Evolutionary conservation across 106 monocot genomes (phyloP), one percentile per base, ranked within the genome.

Genomic region (Platanthera zijinensis): DNA sequence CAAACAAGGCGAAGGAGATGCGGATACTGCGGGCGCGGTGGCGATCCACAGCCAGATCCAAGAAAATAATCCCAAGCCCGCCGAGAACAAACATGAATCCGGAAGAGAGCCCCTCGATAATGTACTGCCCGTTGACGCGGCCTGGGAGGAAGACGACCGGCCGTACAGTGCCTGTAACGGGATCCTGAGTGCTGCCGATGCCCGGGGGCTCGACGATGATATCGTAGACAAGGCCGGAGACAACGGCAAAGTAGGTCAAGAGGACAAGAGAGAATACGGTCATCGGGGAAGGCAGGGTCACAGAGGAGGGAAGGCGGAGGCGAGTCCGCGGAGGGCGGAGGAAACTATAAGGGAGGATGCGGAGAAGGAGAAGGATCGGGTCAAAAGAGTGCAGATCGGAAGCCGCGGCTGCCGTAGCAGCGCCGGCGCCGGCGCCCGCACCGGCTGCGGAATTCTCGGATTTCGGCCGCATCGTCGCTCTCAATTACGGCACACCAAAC

Each of bases 141-240:
- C 93, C 93, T 1, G 90, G 89, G 67, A 93, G 87, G 89, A 96
- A 96, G 67, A 96, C 93, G 39, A 96, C 84, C 50, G 96, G 96
- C 14, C 78, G 73, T 53, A 96, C 93, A 46, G 89, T 73, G 52
- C 91, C 87, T 19, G 93, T 93, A 50, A 25, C 47, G 50, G 71
- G 82, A 73, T 96, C 93, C 83, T 96, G 91, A 21, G 87, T 85
- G 81, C 85, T 87, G 39, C 93, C 96, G 74, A 96, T 96, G 70
- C 96, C 96, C 3, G 93, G 93, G n/a, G 96, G 93, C 84, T 96
- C 96, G 47, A 96, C 96, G 80, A 96, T 96, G 50, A 96, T 91
- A 68, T 96, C 96, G 77, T 96, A 96, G 70, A 96, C 84, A 51
- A 96, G 75, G 30, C 93, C 96, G 47, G 93, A 93, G 79, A 96